These are phyloP conservation scores for Solanum appendiculatum DNA, from an alignment of 257 asterid genomes.

Conservation along the genomic window DNA sequence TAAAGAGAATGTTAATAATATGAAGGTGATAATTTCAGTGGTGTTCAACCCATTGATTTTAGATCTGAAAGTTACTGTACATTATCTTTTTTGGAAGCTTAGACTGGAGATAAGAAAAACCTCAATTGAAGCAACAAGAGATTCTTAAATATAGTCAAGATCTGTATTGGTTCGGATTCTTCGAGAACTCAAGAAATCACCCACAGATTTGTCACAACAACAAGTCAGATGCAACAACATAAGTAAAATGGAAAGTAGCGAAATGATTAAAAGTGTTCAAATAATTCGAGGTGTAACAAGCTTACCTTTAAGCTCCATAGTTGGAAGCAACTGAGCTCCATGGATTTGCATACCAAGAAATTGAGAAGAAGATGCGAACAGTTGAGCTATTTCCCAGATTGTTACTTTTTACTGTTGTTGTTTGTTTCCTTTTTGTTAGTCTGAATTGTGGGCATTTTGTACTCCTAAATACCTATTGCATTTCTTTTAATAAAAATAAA, in stretches of 20 bases:
- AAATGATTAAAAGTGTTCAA: no score
- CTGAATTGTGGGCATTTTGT: background rate
- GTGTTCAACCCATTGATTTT: background rate
- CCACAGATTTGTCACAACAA: background rate
- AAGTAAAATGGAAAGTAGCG: background rate
- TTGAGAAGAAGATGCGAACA: background rate
- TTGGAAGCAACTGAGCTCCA: background rate
- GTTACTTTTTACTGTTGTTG: background rate
- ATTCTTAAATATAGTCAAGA: background rate
- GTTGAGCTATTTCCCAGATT: background rate
- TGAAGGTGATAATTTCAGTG: background rate
- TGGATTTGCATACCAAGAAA: background rate
- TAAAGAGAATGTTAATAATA: background rate
- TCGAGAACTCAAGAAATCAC: background rate
- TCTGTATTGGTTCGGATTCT: background rate
- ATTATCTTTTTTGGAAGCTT: background rate
- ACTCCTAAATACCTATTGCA: background rate
- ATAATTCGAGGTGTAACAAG: background rate
- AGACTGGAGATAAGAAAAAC: background rate
- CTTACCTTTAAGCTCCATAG: background rate
- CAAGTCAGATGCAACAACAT: background rate
- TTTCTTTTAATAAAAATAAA: no score
- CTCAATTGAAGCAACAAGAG: background rate
- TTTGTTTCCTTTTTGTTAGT: background rate
- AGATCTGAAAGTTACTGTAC: background rate